Base-by-base conservation (phyloP, 1,284 basidiomycete species). In the Papiliotrema fonsecae region DNA sequence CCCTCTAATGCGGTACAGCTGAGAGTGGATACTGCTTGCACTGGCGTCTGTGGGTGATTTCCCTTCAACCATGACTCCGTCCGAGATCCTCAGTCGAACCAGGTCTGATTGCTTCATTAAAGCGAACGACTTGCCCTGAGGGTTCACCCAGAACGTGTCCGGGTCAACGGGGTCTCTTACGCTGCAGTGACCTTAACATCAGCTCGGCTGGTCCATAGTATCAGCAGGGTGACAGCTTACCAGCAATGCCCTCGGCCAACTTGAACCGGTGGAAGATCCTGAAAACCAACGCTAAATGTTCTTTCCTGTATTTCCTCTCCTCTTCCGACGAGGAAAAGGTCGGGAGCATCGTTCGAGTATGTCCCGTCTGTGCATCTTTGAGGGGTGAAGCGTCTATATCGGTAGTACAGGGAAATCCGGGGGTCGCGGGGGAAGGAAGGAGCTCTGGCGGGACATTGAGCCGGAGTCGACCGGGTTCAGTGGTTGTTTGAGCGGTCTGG, bases 141-240 rank as follows among this genome's bases (percentile, higher is more conserved):
- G 63, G 51, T 69, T 69, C 18, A 70, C 65, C 65, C 65, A 70
- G 58, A 69, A 70, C 11, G 65, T 64, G 35, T 61, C 50, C 4
- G 68, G 66, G 38, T 70, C 62, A 27, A 70, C 55, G 18, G 66
- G 66, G 47, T 68, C 66, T 30, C 66, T 58, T 2, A 62, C 59
- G 18, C 52, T 57, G 53, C 66, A 69, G 56, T 70, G 68, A 2
- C 68, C 60, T 61, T 14, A 14, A 31, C 6, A 30, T 28, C 31
- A 46, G 31, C 25, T 24, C 18, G 7, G 22, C 35, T 18, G 7
- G 35, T 16, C 19, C 10, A 6, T 9, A 10, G 34, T 14, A 27
- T 6, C 28, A 28, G 34, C 6, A 39, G 14, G n/a, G 7, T 38
- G 24, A 11, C 16, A 14, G 50, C 59, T 41, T 28, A 65, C 61